Evolutionary conservation across 2,329 filamentous ascomycete genomes (phyloP).

Genomic region (Chaetomium sp.): DNA sequence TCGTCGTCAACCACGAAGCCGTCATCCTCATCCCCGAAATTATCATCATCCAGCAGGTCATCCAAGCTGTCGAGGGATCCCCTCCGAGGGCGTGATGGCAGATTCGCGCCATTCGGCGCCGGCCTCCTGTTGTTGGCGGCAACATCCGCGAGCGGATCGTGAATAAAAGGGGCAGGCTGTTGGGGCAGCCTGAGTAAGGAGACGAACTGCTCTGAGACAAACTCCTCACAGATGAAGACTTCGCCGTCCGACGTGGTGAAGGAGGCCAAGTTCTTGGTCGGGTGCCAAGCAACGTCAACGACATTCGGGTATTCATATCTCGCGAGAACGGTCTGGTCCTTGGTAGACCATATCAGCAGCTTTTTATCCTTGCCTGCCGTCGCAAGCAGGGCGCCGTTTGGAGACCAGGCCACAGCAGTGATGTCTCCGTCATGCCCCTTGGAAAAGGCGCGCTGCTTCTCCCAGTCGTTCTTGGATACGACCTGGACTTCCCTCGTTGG

Average conservation of each 20-base stretch:
- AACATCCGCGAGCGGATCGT: constrained; percentile 73
- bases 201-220: constrained; percentile 61
- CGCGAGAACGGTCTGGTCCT: constrained; percentile 78
- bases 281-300: constrained; percentile 87
- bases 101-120: constrained; percentile 57
- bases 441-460: constrained; percentile 77
- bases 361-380: constrained; percentile 69
- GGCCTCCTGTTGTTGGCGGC: constrained; percentile 65
- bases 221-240: constrained; percentile 82
- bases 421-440: constrained; percentile 82
- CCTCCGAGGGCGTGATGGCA: constrained; percentile 56
- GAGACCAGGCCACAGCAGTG: constrained; percentile 88
- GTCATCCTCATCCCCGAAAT: constrained; percentile 49
- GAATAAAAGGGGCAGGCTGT: constrained; percentile 83
- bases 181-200: constrained; percentile 58
- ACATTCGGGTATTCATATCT: constrained; percentile 81
- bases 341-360: constrained; percentile 84
- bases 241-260: constrained; percentile 94
- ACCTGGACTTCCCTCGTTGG: constrained; percentile 81
- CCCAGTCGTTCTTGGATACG: constrained; percentile 87
- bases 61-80: constrained; percentile 78
- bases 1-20: constrained; percentile 96
- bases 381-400: constrained; percentile 86
- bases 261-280: constrained; percentile 80
- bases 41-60: constrained; percentile 70